These are phyloP conservation scores for Basidiobolus heterosporus DNA, from an alignment of 371 early-diverging fungal genomes.

Conservation along the genomic window DNA sequence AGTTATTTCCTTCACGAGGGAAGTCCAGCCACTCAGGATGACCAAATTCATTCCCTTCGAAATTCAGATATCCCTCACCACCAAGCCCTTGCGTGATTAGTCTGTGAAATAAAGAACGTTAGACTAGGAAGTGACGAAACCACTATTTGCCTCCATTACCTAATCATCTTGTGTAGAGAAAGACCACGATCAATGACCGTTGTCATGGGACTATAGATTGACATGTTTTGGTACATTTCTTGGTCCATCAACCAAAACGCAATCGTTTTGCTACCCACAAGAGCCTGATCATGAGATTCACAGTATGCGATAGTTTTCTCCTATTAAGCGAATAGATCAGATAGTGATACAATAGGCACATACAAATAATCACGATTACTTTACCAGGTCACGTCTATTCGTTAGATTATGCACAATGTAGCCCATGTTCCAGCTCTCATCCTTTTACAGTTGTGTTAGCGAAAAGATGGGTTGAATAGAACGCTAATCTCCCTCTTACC, in stretches of 20 bases:
- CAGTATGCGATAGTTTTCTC: conserved; percentile 85
- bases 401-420: conserved; percentile 70
- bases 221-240: conserved; percentile 94
- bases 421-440: conserved; percentile 88
- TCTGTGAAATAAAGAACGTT: too few species aligned
- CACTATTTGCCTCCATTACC: too few species aligned
- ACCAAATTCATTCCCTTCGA: conserved; percentile 94
- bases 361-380: too few species aligned
- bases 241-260: conserved; percentile 98
- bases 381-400: conserved; percentile 57
- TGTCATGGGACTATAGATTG: conserved; percentile 56
- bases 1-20: conserved; percentile 80
- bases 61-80: conserved; percentile 90
- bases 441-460: conserved; percentile 14
- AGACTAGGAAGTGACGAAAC: too few species aligned
- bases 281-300: conserved; percentile 92
- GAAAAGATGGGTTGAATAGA: too few species aligned
- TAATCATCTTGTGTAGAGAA: conserved; percentile 90
- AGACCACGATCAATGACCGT: conserved; percentile 87
- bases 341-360: too few species aligned
- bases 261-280: conserved; percentile 92
- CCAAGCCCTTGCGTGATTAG: conserved; percentile 75
- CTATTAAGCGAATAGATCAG: not conserved
- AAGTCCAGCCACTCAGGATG: conserved; percentile 98
- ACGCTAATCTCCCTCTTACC: too few species aligned